Evolutionary conservation across 495 filamentous ascomycete genomes (phyloP), one percentile per base, ranked within the genome.

Genomic region (Talaromyces adpressus): DNA sequence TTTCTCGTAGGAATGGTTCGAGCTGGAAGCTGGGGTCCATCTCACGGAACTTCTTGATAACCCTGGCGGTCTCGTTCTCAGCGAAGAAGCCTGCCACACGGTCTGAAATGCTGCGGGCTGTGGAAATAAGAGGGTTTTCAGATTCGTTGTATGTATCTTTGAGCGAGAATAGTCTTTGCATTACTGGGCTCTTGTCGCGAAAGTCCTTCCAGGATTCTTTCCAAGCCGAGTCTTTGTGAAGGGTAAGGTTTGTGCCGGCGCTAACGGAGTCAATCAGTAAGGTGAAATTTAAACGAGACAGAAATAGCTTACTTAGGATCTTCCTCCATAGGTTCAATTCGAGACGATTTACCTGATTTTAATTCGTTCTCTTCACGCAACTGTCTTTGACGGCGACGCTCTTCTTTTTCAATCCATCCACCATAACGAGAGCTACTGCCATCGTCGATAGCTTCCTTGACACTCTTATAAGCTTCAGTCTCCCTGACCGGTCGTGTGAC

Each of bases 171-270:
- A 98, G 71, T 62, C 86, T 87, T 73, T 97, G 94, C 82, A 97
- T 93, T 65, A 97, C 71, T 57, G 86, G 90, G 72, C 87, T 93
- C 57, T 87, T 86, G 67, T 98, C 94, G 58, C 87, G 84, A 86
- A 98, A 98, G 32, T 89, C 87, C 41, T 89, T 84, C 94, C 94
- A 98, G 8, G 91, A 90, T 73, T 97, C 92, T 78, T 96, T 94
- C 91, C 92, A 96, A 6, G 87, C 89, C 20, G 95, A 87, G 71
- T 98, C 94, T 76, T 98, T 98, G 81, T 98, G 94, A 2, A 98
- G 73, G 3, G 93, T 97, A 27, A 98, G 80, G 68, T 97, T 93
- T 60, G 91, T 94, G 57, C 94, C 94, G 64, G 94, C 94, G 52
- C 93, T 97, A 62, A 6, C 23, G 36, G 60, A 64, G 60, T 65